Base-by-base conservation (phyloP, 805 yeast species). In the Saccharomyces mikatae region DNA sequence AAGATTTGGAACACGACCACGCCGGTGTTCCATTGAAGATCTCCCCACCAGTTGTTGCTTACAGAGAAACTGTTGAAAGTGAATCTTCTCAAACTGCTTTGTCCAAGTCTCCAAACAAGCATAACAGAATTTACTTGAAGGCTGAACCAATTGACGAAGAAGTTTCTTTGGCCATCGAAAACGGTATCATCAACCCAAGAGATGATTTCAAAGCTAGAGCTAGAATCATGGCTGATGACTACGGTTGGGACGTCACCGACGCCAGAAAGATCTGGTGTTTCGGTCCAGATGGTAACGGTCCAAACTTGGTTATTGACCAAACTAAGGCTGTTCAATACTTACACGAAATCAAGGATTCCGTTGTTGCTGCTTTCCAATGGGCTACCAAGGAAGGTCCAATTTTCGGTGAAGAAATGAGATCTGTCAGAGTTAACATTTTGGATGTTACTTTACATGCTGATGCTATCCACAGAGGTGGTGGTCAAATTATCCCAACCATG, bases 381-480 rank as follows among this genome's bases (percentile, higher is more conserved):
- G 98, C 98, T 80, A 83, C 97, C 74, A 91, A 88, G 83, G 97
- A 94, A 80, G 99, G 99, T 84, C 99, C 99, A 76, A 80, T 92
- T 76, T 82, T 94, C 74, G 96, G 96, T 82, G 98, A 94, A 84
- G 81, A 79, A 77, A 79, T 90, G 81, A 90, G 99, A 84, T 88
- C 96, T 71, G 83, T 90, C 72, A 90, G 98, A 82, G 80, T 89
- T 78, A 92, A 92, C 96, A 87, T 92, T 74, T 83, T 92, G 81
- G 99, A 92, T 86, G 99, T 92, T 74, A 91, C 97, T 69, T 83
- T 92, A 79, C 99, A 92, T 80, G 96, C 98, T 75, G 99, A 92
- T 88, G 97, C 99, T 79, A 92, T 92, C 80, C 99, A 92, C 88
- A 91, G 99, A 88, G 98, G 98, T 85, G 97, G 96, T 82, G 99